Percentiles rank a stretch among this genome's conserved stretches.
Conservation (phyloP, 306 rosid genomes). For the Notholithocarpus densiflorus region DNA sequence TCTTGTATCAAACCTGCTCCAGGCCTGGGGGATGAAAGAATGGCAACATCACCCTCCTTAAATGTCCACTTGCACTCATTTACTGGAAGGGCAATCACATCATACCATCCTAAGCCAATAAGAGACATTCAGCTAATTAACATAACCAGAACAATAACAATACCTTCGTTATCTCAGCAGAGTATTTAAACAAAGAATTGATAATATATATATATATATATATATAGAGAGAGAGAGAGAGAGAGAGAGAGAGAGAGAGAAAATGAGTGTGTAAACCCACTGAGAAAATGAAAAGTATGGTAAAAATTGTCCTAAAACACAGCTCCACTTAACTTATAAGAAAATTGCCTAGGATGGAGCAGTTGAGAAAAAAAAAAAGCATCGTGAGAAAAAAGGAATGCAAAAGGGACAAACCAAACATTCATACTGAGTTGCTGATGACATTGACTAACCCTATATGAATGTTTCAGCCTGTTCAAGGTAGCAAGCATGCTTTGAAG, state of each 20-base stretch:
- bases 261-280: not conserved
- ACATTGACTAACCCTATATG: not conserved
- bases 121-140: slow-evolving; percentile 21
- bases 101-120: slow-evolving; percentile 85
- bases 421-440: not conserved
- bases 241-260: no score
- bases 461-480: not conserved
- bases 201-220: not conserved
- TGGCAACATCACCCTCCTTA: slow-evolving; percentile 99
- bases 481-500: not conserved
- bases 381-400: not conserved
- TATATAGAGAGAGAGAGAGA: not conserved
- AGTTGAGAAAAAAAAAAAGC: not conserved
- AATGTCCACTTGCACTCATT: slow-evolving; percentile 90
- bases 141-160: not conserved
- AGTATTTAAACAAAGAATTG: not conserved
- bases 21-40: slow-evolving; percentile 89
- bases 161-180: not conserved
- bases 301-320: not conserved
- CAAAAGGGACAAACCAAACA: not conserved
- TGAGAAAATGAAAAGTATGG: not conserved
- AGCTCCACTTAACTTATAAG: not conserved
- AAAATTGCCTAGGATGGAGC: not conserved
- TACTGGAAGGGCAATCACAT: slow-evolving; percentile 82
- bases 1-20: slow-evolving; percentile 72